These are phyloP conservation scores for Wallacemonas sp. DNA, from an alignment of 208 protist genomes.

Conservation along the genomic window DNA sequence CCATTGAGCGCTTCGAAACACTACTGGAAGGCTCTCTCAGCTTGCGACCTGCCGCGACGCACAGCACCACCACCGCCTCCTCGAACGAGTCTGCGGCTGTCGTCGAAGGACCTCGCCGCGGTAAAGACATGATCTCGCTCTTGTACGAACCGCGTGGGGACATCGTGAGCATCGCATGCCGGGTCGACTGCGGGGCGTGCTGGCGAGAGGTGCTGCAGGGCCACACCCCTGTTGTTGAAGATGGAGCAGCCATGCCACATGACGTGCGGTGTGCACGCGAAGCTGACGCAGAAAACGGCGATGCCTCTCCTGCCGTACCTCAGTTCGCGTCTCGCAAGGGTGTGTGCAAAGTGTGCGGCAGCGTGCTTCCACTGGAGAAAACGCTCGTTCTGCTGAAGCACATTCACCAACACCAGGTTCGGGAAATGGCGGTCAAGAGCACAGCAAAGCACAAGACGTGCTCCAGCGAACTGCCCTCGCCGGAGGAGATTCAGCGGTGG, in stretches of 20 bases:
- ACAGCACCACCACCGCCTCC: slow-evolving; percentile 2
- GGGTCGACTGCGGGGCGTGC: slow-evolving; percentile 41
- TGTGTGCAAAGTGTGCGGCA: slow-evolving; percentile 49
- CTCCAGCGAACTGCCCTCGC: slow-evolving; percentile 7
- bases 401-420: slow-evolving; percentile 35
- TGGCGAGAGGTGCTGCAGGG: slow-evolving; percentile 54
- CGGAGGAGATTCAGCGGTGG: slow-evolving; percentile 39
- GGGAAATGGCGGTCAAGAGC: neutral
- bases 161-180: slow-evolving; percentile 66
- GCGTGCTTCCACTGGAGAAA: slow-evolving; percentile 40
- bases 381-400: slow-evolving; percentile 44
- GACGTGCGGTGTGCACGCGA: slow-evolving; percentile 2
- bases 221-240: slow-evolving; percentile 41
- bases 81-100: neutral
- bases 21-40: slow-evolving; percentile 51
- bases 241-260: neutral
- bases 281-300: neutral
- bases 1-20: slow-evolving; percentile 55
- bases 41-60: slow-evolving; percentile 20
- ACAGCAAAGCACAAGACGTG: neutral
- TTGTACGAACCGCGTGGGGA: slow-evolving; percentile 75
- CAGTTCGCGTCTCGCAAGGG: slow-evolving; percentile 25
- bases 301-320: neutral
- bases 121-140: slow-evolving; percentile 56
- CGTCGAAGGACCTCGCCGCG: neutral